Evolutionary conservation across 805 yeast species (phyloP).

Genomic region (Metschnikowia vanudenii): DNA sequence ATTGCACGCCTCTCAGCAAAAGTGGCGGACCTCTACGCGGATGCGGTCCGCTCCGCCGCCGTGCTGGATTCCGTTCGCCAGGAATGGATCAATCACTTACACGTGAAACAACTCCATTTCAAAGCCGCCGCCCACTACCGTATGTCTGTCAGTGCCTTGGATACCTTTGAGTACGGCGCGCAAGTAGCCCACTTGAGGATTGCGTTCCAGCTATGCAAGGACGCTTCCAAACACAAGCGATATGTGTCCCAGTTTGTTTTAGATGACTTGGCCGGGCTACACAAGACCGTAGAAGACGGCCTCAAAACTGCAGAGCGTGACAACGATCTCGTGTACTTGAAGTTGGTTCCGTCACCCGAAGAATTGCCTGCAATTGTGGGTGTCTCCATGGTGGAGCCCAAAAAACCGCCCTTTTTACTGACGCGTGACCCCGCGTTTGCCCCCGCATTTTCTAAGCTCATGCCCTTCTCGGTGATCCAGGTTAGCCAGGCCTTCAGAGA

Average conservation of each 20-base stretch:
- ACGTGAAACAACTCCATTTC: conserved; percentile 63
- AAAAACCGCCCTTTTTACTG: conserved; percentile 26
- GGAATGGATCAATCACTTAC: conserved; percentile 65
- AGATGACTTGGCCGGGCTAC: conserved; percentile 54
- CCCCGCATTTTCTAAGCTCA: conserved; percentile 10
- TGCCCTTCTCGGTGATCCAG: conserved; percentile 68
- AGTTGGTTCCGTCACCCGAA: conserved; percentile 51
- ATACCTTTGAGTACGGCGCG: conserved; percentile 59
- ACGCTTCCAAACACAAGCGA: conserved; percentile 40
- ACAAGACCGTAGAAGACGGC: conserved; percentile 41
- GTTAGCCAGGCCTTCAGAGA: conserved; percentile 67
- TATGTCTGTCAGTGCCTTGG: conserved; percentile 49
- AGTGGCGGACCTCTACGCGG: conserved; percentile 54
- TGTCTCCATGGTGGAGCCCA: conserved; percentile 56
- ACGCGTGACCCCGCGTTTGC: conserved; percentile 20
- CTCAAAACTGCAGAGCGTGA: conserved; percentile 65
- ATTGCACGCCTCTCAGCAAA: conserved; percentile 66
- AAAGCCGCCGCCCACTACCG: conserved; percentile 69
- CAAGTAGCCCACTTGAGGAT: conserved; percentile 59
- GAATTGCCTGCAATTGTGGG: conserved; percentile 44
- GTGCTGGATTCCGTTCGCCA: conserved; percentile 48
- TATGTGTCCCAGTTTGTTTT: conserved; percentile 44
- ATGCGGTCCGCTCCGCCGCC: conserved; percentile 39
- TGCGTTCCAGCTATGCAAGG: conserved; percentile 39
- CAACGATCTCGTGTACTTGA: conserved; percentile 75